Base-by-base conservation (phyloP, 108 stramenopile species). In the Nitzschia putrida region DNA sequence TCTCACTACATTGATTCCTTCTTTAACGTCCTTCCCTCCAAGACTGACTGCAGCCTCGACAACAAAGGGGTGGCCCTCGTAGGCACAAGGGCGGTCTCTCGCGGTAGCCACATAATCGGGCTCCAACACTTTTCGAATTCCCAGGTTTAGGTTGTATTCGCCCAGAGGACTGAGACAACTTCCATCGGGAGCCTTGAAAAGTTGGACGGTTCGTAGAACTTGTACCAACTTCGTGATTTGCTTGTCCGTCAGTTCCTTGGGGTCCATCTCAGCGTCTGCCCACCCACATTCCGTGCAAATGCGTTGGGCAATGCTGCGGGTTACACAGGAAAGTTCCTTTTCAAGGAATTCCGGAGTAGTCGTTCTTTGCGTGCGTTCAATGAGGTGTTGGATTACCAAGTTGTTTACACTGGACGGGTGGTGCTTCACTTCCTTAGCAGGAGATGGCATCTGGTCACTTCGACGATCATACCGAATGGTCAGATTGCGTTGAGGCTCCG, bases 91-190 rank as follows among this genome's bases (percentile, higher is more conserved):
- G 54, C 88, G 88, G 59, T 88, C 87, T 18, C 89, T 61, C 0
- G 85, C 80, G 11, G 96, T 95, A 51, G 93, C 94, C 39, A 95
- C 85, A 13, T 86, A 68, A 41, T 94, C 91, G 24, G 98, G 96
- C 58, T 93, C 82, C 38, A 95, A 63, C 29, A 97, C 96, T 71
- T 97, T 97, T 18, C 85, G 86, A 70, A 98, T 95, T 42, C 98
- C 98, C 25, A 98, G 87, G 64, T 92, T 93, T 29, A 98, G 79
- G 72, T 98, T 98, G 86, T 98, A 98, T 72, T 98, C 98, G 25
- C 98, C 98, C 58, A 96, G 83, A 0, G 97, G 97, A 34, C 83
- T 83, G 29, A 98, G 77, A 71, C 98, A 97, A 13, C 68, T 78
- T 44, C 93, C 97, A 72, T 95, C 93, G 8, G 96, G 98, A 26